These are phyloP conservation scores for Odontarrhena argentea DNA, from an alignment of 345 rosid genomes.

Conservation along the genomic window DNA sequence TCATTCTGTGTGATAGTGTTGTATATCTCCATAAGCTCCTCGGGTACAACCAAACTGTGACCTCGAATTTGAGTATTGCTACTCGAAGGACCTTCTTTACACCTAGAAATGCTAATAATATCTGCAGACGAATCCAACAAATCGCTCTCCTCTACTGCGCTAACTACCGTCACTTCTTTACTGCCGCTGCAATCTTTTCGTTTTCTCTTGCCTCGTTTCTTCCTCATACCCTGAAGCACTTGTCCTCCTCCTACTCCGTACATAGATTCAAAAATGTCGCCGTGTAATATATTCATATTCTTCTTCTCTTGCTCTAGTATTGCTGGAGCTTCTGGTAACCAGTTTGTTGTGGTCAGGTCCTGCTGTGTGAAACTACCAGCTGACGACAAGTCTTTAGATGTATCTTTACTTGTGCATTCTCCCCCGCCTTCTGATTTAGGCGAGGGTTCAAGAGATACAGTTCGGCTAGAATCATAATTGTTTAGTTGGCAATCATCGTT, in stretches of 20 bases:
- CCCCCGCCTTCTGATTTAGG: constrained; percentile 53
- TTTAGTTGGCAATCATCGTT: constrained; percentile 39
- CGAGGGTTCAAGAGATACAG: constrained; percentile 58
- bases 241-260: constrained; percentile 45
- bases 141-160: constrained; percentile 73
- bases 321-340: constrained; percentile 51
- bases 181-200: constrained; percentile 54
- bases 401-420: constrained; percentile 61
- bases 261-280: constrained; percentile 45
- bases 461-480: constrained; percentile 62
- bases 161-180: constrained; percentile 62
- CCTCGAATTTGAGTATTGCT: constrained; percentile 37
- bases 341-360: constrained; percentile 46
- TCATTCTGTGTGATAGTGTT: constrained; percentile 52
- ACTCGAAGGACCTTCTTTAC: constrained; percentile 51
- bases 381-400: constrained; percentile 66
- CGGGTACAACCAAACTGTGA: constrained; percentile 29
- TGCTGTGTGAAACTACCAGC: constrained; percentile 84
- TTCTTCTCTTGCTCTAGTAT: constrained; percentile 41
- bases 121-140: constrained; percentile 48
- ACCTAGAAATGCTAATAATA: constrained; percentile 43
- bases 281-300: constrained; percentile 5
- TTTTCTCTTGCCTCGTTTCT: constrained; percentile 86
- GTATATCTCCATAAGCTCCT: constrained; percentile 55
- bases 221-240: constrained; percentile 46